Evolutionary conservation across 1,284 basidiomycete genomes (phyloP), one percentile per base, ranked within the genome.

Genomic region (Kwoniella shivajii): DNA sequence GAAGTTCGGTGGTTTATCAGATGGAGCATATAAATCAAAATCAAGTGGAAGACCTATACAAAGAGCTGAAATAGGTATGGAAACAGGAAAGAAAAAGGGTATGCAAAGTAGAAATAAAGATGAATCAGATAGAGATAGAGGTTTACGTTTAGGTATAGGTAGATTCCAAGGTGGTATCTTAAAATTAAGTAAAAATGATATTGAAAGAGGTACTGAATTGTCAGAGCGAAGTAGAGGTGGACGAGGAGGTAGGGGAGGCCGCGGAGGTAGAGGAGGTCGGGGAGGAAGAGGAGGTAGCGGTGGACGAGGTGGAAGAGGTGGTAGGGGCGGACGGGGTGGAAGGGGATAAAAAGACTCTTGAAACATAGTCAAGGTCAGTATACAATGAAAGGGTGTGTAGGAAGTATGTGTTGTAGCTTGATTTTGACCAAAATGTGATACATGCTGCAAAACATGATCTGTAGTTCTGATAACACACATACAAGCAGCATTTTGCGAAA

Each of bases 131-230:
- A 63, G 73, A 36, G 69, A 69, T 16, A 65, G 68, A 53, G 78
- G 78, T 4, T 60, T 79, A 53, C 63, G 65, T 11, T 75, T 73
- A 67, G 78, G 78, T n/a, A 60, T 78, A 6, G 78, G 78, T 0
- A 66, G 59, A 53, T 79, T 76, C 59, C 61, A 68, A 43, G 61
- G 64, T 20, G 78, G 78, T 2, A 69, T 72, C 47, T 60, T 79
- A 49, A 75, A 61, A 49, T 56, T 79, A 30, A 70, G 63, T 48
- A 64, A 74, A 59, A 39, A 63, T 30, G 76, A 78, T 48, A 71
- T 78, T 43, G 71, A 62, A 29, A 59, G 67, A 27, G 70, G 68
- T 1, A 62, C 56, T 22, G 58, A 56, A 24, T 36, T 50, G 43
- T 18, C 44, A 20, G 16, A 41, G 20, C 57, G 63, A 9, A 43